phyloP scores from a whole-genome alignment of 2,329 filamentous ascomycete genomes.

The Diplodia intermedia region DNA sequence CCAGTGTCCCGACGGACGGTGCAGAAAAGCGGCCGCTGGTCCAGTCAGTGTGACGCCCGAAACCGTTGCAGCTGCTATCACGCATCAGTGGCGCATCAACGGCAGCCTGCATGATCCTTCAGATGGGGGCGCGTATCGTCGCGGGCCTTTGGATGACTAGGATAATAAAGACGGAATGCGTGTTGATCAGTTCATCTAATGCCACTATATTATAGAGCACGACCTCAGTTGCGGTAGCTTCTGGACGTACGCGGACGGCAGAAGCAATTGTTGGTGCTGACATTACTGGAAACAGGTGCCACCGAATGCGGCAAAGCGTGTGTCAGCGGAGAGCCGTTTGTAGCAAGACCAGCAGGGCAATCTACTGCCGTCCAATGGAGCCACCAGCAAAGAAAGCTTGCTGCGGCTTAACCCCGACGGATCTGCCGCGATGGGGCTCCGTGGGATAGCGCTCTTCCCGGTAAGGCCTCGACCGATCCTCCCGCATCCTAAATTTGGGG shows the following conservation, averaged over 20 bases:
- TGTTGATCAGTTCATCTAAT: neutral
- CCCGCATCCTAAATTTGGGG: neutral
- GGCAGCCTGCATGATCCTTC: slow-evolving; percentile 1
- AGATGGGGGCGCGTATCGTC: too few relatives aligned
- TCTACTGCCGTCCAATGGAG: neutral
- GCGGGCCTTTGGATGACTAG: neutral
- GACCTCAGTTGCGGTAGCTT: neutral
- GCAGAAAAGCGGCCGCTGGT: neutral
- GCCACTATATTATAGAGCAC: neutral
- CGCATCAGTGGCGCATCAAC: slow-evolving; percentile 12
- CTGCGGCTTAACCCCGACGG: neutral
- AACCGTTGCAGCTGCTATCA: slow-evolving; percentile 16
- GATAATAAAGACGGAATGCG: neutral
- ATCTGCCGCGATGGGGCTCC: slow-evolving; percentile 12
- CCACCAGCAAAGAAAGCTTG: slow-evolving; percentile 1
- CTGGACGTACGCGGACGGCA: neutral
- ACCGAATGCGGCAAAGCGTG: slow-evolving; percentile 3
- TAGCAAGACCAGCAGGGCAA: slow-evolving; percentile 1
- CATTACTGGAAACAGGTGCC: neutral
- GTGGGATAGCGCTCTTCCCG: neutral
- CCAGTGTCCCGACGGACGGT: slow-evolving; percentile 2
- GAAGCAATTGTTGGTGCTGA: neutral
- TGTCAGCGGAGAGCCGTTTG: slow-evolving; percentile 8
- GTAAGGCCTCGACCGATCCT: neutral
- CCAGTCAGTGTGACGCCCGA: neutral